Evolutionary conservation across 2,329 filamentous ascomycete genomes (phyloP), one percentile per base, ranked within the genome.

Genomic region (Neofusicoccum parvum): DNA sequence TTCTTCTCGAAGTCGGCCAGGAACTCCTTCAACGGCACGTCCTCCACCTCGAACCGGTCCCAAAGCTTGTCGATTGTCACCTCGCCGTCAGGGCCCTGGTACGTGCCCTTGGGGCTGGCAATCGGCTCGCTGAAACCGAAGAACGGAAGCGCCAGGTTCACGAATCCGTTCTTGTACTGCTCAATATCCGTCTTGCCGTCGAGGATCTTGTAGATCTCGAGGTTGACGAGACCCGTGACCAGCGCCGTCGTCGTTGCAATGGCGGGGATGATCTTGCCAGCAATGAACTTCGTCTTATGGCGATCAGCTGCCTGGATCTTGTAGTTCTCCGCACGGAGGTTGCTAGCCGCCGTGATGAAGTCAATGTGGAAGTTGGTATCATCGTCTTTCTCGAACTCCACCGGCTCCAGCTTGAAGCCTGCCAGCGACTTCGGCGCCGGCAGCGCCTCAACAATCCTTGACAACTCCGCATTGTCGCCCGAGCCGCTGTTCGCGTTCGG

Each of bases 201-300:
- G 51, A 99, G 85, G 69, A 99, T 87, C 87, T 99, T 99, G 89
- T 92, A 97, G 54, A 98, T 82, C 82, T 99, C 95, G 51, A 99
- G 82, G 15, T 96, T 86, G 62, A 99, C 93, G 51, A 99, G 85
- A 66, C 95, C 95, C 2, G 95, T 99, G 12, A 98, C 94, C 66
- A 99, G 84, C 3, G 95, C 94, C 2, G 95, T 99, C 0, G 95
- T 98, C 3, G 95, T 99, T 50, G 95, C 95, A 78, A 99, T 99
- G 51, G 95, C 95, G 23, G 95, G 95, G 70, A 99, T 99, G 72
- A 99, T 99, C 87, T 99, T 99, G 78, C 95, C 95, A 37, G 95
- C 96, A 76, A 99, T 99, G 80, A 99, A 98, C 84, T 99, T 99
- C 68, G 94, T 99, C 88, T 95, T 96, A 85, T 97, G 95, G 68